These are phyloP conservation scores for Rhododendron molle DNA, from an alignment of 148 eudicot species.

Conservation along the genomic window DNA sequence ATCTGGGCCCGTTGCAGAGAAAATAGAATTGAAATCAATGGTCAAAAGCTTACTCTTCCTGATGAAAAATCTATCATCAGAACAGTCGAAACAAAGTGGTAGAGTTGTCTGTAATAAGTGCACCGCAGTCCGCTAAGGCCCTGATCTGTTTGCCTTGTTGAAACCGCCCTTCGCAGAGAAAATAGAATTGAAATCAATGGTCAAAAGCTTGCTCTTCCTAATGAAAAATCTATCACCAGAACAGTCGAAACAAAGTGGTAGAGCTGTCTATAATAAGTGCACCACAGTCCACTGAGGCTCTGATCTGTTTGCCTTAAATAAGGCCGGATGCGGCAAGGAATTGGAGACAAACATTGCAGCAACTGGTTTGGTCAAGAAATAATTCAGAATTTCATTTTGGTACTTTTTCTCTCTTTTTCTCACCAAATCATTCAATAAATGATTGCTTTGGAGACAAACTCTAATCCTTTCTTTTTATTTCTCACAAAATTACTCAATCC, in stretches of 20 bases:
- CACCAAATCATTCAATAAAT: too few relatives aligned
- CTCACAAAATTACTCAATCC: too few relatives aligned
- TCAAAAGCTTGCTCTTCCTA: conserved; percentile 44
- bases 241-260: conserved; percentile 59
- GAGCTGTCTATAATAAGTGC: conserved; percentile 58
- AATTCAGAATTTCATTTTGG: background rate
- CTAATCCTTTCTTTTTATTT: too few relatives aligned
- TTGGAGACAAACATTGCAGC: conserved; percentile 61
- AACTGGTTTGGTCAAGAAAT: conserved; percentile 42
- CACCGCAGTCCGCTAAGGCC: conserved; percentile 66
- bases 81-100: conserved; percentile 55
- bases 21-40: conserved; percentile 57
- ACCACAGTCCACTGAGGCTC: conserved; percentile 71
- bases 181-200: conserved; percentile 49
- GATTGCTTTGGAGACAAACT: too few relatives aligned
- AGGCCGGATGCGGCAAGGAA: conserved; percentile 45
- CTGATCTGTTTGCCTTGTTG: too few relatives aligned
- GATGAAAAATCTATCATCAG: conserved; percentile 48
- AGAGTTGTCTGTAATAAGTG: conserved; percentile 65
- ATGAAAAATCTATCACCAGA: conserved; percentile 50
- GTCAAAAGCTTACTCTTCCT: conserved; percentile 50
- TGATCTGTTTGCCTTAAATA: conserved; percentile 30
- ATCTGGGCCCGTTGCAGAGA: conserved; percentile 62
- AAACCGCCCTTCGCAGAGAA: conserved; percentile 65
- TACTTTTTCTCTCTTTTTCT: too few relatives aligned